Percentiles rank a stretch among this genome's conserved stretches.
Evolutionary conservation across 805 yeast species (phyloP).

Genomic region (Grigorovia transvaalensis): DNA sequence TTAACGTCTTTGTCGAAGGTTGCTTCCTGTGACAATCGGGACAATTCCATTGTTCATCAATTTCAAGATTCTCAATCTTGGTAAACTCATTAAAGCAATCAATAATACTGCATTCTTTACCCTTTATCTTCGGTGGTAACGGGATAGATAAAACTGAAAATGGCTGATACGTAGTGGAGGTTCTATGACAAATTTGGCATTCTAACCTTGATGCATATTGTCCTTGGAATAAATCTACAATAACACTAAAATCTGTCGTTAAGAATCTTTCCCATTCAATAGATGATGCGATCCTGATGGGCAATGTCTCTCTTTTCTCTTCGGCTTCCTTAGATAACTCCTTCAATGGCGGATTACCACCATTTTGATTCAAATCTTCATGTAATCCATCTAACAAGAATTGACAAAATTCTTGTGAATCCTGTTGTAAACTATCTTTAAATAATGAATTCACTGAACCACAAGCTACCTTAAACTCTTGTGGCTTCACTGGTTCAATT

Average conservation of each 20-base stretch:
- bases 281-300: conserved; percentile 72
- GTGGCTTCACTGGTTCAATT: conserved; percentile 39
- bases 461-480: conserved; percentile 54
- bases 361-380: conserved; percentile 74
- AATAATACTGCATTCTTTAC: conserved; percentile 30
- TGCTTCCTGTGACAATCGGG: conserved; percentile 60
- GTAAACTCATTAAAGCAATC: conserved; percentile 75
- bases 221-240: conserved; percentile 82
- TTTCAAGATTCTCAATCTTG: conserved; percentile 63
- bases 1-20: conserved; percentile 56
- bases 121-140: conserved; percentile 40
- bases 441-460: conserved; percentile 70
- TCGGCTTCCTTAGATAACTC: conserved; percentile 69
- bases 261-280: conserved; percentile 90
- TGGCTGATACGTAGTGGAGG: conserved; percentile 82
- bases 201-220: conserved; percentile 70
- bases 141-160: conserved; percentile 76
- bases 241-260: conserved; percentile 66
- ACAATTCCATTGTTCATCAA: conserved; percentile 79
- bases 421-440: conserved; percentile 79
- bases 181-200: conserved; percentile 61
- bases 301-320: conserved; percentile 54
- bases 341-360: conserved; percentile 41
- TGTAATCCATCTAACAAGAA: conserved; percentile 83
- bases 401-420: conserved; percentile 86